Percentiles rank a stretch among this genome's conserved stretches.
These are phyloP conservation scores for Pulveroboletus sp. DNA, from an alignment of 768 basidiomycete genomes.

Conservation along the genomic window DNA sequence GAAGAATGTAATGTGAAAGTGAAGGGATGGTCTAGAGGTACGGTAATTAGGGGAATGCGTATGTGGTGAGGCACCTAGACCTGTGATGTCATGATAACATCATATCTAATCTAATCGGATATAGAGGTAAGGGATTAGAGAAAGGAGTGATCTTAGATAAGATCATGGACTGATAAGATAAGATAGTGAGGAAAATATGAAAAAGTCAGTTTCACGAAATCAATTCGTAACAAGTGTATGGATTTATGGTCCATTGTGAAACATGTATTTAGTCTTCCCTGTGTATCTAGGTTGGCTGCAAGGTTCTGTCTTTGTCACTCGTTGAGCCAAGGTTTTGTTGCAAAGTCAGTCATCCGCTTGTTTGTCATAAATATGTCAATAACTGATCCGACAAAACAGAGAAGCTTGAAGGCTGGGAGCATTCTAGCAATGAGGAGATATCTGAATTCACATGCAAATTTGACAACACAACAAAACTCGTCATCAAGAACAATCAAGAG, in stretches of 20 bases:
- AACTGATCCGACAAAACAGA: neutral
- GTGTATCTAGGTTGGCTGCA: slow-evolving; percentile 37
- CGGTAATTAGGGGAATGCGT: too few relatives aligned
- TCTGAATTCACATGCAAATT: neutral
- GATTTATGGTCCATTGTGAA: neutral
- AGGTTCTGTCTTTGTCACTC: slow-evolving; percentile 47
- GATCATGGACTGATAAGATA: too few relatives aligned
- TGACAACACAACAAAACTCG: slow-evolving; percentile 1
- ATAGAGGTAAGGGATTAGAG: too few relatives aligned
- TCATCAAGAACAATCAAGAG: slow-evolving; percentile 7
- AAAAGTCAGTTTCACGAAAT: too few relatives aligned
- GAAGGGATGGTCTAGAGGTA: too few relatives aligned
- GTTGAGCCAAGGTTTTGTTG: slow-evolving; percentile 35
- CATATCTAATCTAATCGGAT: too few relatives aligned
- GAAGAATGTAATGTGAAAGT: too few relatives aligned
- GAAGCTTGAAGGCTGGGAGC: neutral
- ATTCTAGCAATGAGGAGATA: neutral
- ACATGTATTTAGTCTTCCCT: neutral
- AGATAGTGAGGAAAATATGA: too few relatives aligned
- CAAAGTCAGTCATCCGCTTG: slow-evolving; percentile 24
- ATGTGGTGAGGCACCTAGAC: too few relatives aligned
- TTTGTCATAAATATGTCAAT: neutral
- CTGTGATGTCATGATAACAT: too few relatives aligned
- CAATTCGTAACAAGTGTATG: too few relatives aligned
- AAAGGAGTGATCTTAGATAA: too few relatives aligned